Conservation (phyloP, 257 asterid genomes). For the Ophiorrhiza pumila region DNA sequence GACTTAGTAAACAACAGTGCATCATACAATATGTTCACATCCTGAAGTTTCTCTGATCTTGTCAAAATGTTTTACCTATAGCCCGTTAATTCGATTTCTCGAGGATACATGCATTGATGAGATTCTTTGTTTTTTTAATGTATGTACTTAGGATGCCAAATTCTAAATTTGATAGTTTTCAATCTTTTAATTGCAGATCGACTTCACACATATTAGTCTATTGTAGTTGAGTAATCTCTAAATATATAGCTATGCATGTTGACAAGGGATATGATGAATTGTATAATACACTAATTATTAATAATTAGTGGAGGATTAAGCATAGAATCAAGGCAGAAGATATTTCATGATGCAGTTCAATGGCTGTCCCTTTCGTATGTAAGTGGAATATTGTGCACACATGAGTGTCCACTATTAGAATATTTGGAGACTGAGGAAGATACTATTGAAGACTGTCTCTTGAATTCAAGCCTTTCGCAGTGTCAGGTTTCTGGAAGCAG, state of each 20-base stretch:
- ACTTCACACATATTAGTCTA: not conserved
- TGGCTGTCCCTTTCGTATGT: constrained; percentile 33
- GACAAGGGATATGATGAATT: not conserved
- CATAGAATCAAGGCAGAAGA: constrained; percentile 17
- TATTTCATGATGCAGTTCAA: constrained; percentile 5
- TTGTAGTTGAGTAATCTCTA: not conserved
- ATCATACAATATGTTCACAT: not conserved
- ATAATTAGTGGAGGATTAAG: constrained; percentile 15
- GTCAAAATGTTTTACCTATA: not conserved
- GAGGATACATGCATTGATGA: too few species aligned
- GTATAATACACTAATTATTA: not conserved
- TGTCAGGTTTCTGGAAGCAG: constrained; percentile 38
- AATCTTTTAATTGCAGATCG: not conserved
- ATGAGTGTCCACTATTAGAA: not conserved
- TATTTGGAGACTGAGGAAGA: constrained; percentile 6
- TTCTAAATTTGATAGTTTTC: too few species aligned
- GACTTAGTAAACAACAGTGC: not conserved
- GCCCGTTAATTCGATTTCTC: too few species aligned
- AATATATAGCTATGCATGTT: not conserved
- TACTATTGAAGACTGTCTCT: constrained; percentile 15
- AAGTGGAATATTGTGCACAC: constrained; percentile 24
- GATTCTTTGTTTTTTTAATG: too few species aligned
- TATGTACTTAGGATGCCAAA: too few species aligned
- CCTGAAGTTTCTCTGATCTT: not conserved
- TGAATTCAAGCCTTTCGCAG: constrained; percentile 19